Evolutionary conservation across 2,329 filamentous ascomycete species (phyloP), one percentile per base, ranked within the genome.

Genomic region (Didymella arachidicola): DNA sequence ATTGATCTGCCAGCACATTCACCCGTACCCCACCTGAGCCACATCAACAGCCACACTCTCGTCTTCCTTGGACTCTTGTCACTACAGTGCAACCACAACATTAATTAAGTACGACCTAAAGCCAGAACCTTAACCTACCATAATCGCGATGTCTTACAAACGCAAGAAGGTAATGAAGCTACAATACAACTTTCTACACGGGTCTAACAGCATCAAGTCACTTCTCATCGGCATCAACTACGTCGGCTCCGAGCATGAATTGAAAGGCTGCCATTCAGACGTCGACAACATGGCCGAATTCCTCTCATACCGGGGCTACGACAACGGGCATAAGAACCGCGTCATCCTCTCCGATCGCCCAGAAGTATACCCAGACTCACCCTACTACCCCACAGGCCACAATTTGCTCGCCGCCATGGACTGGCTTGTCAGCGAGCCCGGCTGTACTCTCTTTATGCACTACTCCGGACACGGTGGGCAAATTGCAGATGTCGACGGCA

Each of bases 391-490:
- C 0, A 77, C 72, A 0, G 79, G 77, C 8, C 77, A 77, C 62
- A 81, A 81, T 62, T 77, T 83, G 18, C 68, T 83, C 38, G 81
- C 81, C 2, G 85, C 85, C 3, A 85, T 87, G 72, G 77, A 83
- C 53, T 87, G 85, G 85, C 79, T 87, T 2, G 81, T 86, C 43
- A 79, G 75, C 26, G 79, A 83, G 53, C 82, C 84, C 0, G 80
- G 81, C 10, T 83, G 82, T 54, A 79, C 76, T 8, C 73, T 83
- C 18, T 87, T 86, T 77, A 70, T 87, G 48, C 84, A 85, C 62
- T 87, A 87, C 63, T 84, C 82, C 0, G 85, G 85, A 1, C 85
- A 87, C 60, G 85, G 85, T 52, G 81, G 84, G 41, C 83, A 85
- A 69, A 79, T 85, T 22, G 71, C 70, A 14, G 80, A 83, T 55